Percentiles rank a stretch among this genome's conserved stretches.
Evolutionary conservation across 495 filamentous ascomycete species (phyloP).

Genomic region (Talaromyces nanjingensis): DNA sequence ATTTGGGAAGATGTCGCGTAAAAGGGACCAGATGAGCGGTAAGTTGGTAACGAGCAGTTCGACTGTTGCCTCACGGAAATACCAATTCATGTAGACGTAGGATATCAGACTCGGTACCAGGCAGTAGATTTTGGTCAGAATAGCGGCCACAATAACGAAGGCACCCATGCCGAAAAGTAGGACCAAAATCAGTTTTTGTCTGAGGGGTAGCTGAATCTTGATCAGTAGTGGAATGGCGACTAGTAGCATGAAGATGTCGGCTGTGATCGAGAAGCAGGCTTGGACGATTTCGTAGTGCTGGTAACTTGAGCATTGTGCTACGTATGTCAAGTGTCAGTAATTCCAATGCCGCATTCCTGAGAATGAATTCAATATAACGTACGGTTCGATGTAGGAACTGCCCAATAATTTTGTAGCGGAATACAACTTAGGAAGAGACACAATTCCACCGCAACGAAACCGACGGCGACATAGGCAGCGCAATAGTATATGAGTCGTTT

Average conservation of each 20-base stretch:
- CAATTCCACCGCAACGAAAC: slow-evolving; percentile 53
- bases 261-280: slow-evolving; percentile 54
- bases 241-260: slow-evolving; percentile 57
- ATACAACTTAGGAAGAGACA: slow-evolving; percentile 59
- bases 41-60: slow-evolving; percentile 60
- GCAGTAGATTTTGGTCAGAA: slow-evolving; percentile 62
- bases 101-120: slow-evolving; percentile 45
- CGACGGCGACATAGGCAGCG: slow-evolving; percentile 49
- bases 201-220: slow-evolving; percentile 45
- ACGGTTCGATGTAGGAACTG: slow-evolving; percentile 36
- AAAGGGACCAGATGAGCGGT: slow-evolving; percentile 57
- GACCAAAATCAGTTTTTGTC: slow-evolving; percentile 51
- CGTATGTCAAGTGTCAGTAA: not conserved
- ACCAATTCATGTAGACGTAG: slow-evolving; percentile 61
- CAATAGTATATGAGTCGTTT: slow-evolving; percentile 35
- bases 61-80: slow-evolving; percentile 61
- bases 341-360: not conserved
- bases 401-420: slow-evolving; percentile 57
- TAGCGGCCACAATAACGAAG: slow-evolving; percentile 59
- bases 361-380: slow-evolving; percentile 5
- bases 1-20: slow-evolving; percentile 51
- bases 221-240: slow-evolving; percentile 58
- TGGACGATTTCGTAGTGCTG: slow-evolving; percentile 47
- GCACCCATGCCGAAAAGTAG: slow-evolving; percentile 50
- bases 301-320: slow-evolving; percentile 44